phyloP scores from a whole-genome alignment of 2,329 filamentous ascomycete species.

The Cercospora sp. region DNA sequence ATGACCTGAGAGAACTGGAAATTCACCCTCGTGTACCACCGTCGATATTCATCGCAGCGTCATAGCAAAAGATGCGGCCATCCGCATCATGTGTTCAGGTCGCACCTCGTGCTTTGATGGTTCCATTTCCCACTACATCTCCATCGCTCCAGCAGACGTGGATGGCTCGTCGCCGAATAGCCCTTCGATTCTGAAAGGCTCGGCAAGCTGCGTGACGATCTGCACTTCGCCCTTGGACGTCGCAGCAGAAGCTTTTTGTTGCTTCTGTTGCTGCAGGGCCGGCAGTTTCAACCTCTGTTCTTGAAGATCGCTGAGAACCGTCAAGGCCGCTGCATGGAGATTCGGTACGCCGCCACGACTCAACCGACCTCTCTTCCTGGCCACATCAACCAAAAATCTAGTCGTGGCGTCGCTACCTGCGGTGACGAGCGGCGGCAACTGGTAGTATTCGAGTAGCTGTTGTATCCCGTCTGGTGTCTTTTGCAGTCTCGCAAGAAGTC shows the following conservation, averaged over 20 bases:
- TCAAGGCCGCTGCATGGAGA: slow-evolving; percentile 80
- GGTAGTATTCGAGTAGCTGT: slow-evolving; percentile 81
- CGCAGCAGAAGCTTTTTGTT: slow-evolving; percentile 35
- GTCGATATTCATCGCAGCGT: neutral
- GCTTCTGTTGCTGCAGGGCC: slow-evolving; percentile 38
- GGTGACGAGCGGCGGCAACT: slow-evolving; percentile 73
- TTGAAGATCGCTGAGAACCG: slow-evolving; percentile 94
- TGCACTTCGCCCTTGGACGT: slow-evolving; percentile 68
- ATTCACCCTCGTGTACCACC: neutral
- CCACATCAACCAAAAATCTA: slow-evolving; percentile 93
- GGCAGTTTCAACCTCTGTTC: slow-evolving; percentile 72
- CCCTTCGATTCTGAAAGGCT: slow-evolving; percentile 92
- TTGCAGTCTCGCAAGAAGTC: slow-evolving; percentile 80
- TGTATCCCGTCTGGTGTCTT: slow-evolving; percentile 70
- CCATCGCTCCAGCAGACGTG: slow-evolving; percentile 35
- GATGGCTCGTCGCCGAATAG: slow-evolving; percentile 70
- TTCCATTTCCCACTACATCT: neutral
- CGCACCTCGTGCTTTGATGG: neutral
- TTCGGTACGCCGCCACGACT: slow-evolving; percentile 91
- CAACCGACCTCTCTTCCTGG: slow-evolving; percentile 84
- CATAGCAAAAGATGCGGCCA: neutral
- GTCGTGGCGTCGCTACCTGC: slow-evolving; percentile 73
- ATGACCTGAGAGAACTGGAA: neutral
- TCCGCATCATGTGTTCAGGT: neutral
- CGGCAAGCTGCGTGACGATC: slow-evolving; percentile 89